Evolutionary conservation across 1,284 basidiomycete genomes (phyloP), one percentile per base, ranked within the genome.

Genomic region (Pisolithus thermaeus): DNA sequence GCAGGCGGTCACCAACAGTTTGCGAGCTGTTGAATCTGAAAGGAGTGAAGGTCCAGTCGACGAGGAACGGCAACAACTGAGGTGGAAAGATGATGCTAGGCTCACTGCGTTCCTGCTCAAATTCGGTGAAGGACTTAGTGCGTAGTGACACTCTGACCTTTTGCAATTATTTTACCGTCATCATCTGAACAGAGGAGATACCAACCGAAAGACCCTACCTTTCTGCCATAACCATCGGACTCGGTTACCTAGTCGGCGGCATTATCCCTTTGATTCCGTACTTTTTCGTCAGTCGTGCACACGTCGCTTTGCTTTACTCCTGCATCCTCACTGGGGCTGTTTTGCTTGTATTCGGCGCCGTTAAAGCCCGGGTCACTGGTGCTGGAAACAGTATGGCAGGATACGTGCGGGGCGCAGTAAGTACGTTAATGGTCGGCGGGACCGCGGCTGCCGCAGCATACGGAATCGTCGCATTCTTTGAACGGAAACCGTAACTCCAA

Each of bases 221-320:
- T 45, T 95, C 91, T 2, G 94, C 95, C 1, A 79, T 96, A 59
- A 97, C 94, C 0, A 97, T 97, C 64, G 94, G 94, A 50, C 78
- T 88, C 65, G 88, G 90, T 3, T 87, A 90, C 76, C 76, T 94
- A 62, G 43, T 95, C 52, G 93, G 93, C 50, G 93, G 93, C 37
- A 76, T 93, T 50, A 88, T 96, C 62, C 93, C 92, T 1, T 78
- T 96, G 42, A 59, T 92, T 5, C 95, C 95, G 6, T 97, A 97
- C 73, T 94, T 97, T 74, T 90, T 92, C 74, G 80, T 91, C 60
- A 64, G 76, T 16, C 67, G 59, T 7, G 87, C 84, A 59, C 77
- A 85, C 67, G 63, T 80, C 30, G 88, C 85, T 3, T 74, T 90
- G 43, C 69, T 89, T 42, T 90, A 83, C 63, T 89, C 86, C 0